Conservation (phyloP, 2,329 filamentous ascomycete genomes). For the Penicillium frequentans region DNA sequence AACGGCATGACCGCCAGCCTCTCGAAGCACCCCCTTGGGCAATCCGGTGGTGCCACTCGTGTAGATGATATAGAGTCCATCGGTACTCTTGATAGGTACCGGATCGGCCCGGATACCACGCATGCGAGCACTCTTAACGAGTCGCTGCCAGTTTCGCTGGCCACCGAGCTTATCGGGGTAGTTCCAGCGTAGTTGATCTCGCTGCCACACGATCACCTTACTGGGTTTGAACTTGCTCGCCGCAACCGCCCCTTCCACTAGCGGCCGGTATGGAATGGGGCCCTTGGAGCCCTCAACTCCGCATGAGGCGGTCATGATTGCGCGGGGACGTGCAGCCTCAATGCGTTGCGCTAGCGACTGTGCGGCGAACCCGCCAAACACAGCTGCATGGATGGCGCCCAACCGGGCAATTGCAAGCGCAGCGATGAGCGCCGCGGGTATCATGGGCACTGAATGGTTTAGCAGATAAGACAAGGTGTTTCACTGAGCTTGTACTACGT, state of each 20-base stretch:
- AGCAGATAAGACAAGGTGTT: not conserved
- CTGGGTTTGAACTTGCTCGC: constrained; percentile 69
- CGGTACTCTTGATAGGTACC: constrained; percentile 74
- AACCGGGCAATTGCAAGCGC: constrained; percentile 79
- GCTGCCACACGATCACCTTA: constrained; percentile 79
- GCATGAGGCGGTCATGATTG: constrained; percentile 84
- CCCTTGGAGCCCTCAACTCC: constrained; percentile 86
- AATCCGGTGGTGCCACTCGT: constrained; percentile 79
- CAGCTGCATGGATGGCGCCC: constrained; percentile 85
- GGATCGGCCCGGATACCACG: constrained; percentile 69
- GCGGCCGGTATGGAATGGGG: constrained; percentile 71
- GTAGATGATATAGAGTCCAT: constrained; percentile 88
- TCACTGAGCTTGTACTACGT: constrained; percentile 32
- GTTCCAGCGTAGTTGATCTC: constrained; percentile 73
- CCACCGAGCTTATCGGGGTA: constrained; percentile 65
- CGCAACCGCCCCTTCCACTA: constrained; percentile 71
- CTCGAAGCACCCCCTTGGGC: constrained; percentile 79
- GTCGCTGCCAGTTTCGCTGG: constrained; percentile 75
- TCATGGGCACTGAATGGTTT: constrained; percentile 78
- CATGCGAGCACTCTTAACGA: constrained; percentile 69
- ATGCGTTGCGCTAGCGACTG: constrained; percentile 83
- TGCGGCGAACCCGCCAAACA: constrained; percentile 89
- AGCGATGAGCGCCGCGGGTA: constrained; percentile 82
- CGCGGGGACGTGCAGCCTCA: constrained; percentile 73
- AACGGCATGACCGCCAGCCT: constrained; percentile 84